Conservation (phyloP, 2,329 filamentous ascomycete genomes). For the Penicillium sp. region DNA sequence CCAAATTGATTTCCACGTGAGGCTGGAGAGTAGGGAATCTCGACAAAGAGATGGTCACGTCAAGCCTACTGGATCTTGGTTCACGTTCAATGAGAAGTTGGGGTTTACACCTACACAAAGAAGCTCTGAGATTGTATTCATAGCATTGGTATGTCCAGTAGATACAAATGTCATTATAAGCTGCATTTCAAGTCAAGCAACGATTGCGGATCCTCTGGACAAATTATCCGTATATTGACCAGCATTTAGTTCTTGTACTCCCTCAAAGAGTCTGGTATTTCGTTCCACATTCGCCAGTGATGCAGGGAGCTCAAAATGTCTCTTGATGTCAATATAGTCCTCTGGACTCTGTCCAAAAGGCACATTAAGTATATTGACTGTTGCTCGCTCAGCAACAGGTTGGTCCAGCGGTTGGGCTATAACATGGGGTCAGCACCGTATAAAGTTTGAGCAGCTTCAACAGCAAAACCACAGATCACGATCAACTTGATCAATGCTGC, state of each 20-base stretch:
- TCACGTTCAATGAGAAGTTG: not conserved
- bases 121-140: too few relatives aligned
- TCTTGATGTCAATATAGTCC: slow-evolving; percentile 13
- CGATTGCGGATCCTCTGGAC: slow-evolving; percentile 1
- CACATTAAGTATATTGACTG: slow-evolving; percentile 22
- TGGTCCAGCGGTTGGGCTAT: slow-evolving; percentile 3
- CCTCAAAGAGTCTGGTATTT: not conserved
- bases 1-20: fast-evolving
- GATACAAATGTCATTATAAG: not conserved
- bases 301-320: slow-evolving; percentile 21
- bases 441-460: not conserved
- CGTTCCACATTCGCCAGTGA: slow-evolving; percentile 4
- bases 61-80: too few relatives aligned
- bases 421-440: not conserved
- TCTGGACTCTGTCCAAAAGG: slow-evolving; percentile 4
- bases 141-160: too few relatives aligned
- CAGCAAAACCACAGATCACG: too few relatives aligned
- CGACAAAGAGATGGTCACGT: too few relatives aligned
- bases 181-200: not conserved
- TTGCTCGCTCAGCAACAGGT: slow-evolving; percentile 9
- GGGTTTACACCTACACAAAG: too few relatives aligned
- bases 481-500: not conserved
- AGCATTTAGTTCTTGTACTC: not conserved
- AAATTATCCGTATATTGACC: not conserved
- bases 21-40: too few relatives aligned